Evolutionary conservation across 805 yeast species (phyloP).

Genomic region (Candida nemodendra): DNA sequence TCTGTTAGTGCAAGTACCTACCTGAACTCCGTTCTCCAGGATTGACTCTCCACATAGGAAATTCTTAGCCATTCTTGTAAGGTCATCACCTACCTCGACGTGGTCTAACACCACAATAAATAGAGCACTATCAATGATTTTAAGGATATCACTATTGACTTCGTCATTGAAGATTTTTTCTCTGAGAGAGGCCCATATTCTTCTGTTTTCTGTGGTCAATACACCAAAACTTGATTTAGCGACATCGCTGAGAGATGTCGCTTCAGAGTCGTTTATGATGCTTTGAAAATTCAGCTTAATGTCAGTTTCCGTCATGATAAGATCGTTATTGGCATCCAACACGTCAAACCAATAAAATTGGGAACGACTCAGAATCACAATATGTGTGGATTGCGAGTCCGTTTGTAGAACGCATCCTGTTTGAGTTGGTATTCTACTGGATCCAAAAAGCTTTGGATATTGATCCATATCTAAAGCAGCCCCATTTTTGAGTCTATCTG

Average conservation of each 20-base stretch:
- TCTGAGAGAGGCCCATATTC: slow-evolving; percentile 82
- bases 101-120: slow-evolving; percentile 85
- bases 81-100: slow-evolving; percentile 56
- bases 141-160: slow-evolving; percentile 66
- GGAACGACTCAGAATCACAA: slow-evolving; percentile 77
- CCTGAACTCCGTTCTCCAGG: slow-evolving; percentile 81
- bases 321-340: slow-evolving; percentile 66
- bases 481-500: slow-evolving; percentile 63
- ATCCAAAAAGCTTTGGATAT: slow-evolving; percentile 81
- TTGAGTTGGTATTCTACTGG: slow-evolving; percentile 80
- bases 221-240: slow-evolving; percentile 85
- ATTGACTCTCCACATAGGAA: slow-evolving; percentile 84
- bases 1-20: slow-evolving; percentile 90
- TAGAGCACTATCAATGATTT: slow-evolving; percentile 76
- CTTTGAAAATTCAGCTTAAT: slow-evolving; percentile 71
- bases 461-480: slow-evolving; percentile 86
- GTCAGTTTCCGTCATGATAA: slow-evolving; percentile 73
- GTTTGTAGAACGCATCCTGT: slow-evolving; percentile 85
- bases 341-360: slow-evolving; percentile 97
- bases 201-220: slow-evolving; percentile 84
- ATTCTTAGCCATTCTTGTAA: slow-evolving; percentile 70
- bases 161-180: slow-evolving; percentile 43
- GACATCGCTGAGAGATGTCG: slow-evolving; percentile 51
- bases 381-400: slow-evolving; percentile 72
- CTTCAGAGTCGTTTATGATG: slow-evolving; percentile 69